These are phyloP conservation scores for Starmerella bombicola DNA, from an alignment of 805 yeast species.

Conservation along the genomic window DNA sequence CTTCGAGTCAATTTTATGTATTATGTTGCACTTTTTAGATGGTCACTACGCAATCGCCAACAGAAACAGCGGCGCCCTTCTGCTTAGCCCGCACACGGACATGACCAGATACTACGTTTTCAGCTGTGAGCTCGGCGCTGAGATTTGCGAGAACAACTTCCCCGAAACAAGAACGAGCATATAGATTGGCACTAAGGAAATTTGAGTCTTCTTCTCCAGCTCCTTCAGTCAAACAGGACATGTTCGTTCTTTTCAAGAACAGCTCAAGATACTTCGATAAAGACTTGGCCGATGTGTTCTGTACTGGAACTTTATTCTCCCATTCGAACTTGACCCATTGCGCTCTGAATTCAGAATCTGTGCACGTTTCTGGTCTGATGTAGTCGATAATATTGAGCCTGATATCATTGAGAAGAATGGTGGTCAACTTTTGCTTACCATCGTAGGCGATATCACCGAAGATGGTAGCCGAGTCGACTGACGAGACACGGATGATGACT, in stretches of 20 bases:
- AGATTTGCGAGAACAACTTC: conserved; percentile 95
- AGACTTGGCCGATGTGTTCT: conserved; percentile 35
- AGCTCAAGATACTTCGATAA: conserved; percentile 68
- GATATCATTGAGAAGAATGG: conserved; percentile 85
- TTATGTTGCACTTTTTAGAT: conserved; percentile 1
- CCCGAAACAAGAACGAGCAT: conserved; percentile 86
- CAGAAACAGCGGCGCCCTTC: conserved; percentile 87
- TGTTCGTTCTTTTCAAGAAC: conserved; percentile 72
- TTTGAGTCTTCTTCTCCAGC: conserved; percentile 45
- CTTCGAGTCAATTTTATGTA: too few species aligned
- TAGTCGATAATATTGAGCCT: conserved; percentile 96
- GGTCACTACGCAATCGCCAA: conserved; percentile 57
- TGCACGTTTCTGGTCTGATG: conserved; percentile 84
- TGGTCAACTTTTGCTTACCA: conserved; percentile 86
- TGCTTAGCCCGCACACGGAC: conserved; percentile 95
- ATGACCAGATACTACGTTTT: conserved; percentile 62
- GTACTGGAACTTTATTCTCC: conserved; percentile 91
- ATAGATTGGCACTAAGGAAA: conserved; percentile 86
- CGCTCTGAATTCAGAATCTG: conserved; percentile 80
- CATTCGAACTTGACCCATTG: conserved; percentile 99
- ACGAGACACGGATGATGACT: conserved; percentile 82
- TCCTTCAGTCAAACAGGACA: conserved; percentile 86
- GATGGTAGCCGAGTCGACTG: conserved; percentile 96
- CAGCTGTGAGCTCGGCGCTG: conserved; percentile 72
- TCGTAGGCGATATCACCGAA: conserved; percentile 95